Percentiles rank a stretch among this genome's conserved stretches.
phyloP scores from a whole-genome alignment of 148 eudicot genomes.

The Beta vulgaris region DNA sequence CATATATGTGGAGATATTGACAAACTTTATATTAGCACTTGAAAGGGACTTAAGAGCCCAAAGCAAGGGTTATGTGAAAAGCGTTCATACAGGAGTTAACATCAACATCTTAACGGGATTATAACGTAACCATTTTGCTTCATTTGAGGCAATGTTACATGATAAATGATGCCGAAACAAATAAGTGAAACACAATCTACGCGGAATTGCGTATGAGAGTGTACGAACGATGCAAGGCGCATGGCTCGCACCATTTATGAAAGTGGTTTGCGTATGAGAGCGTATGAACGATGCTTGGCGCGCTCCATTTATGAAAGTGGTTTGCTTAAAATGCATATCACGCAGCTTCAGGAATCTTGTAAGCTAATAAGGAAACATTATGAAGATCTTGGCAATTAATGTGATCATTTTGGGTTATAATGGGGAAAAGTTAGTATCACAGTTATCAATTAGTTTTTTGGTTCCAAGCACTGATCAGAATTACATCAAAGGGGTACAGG shows the following conservation, averaged over 20 bases:
- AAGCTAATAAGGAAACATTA: neutral
- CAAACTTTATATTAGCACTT: neutral
- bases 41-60: slow-evolving; percentile 7
- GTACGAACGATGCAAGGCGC: too few relatives aligned
- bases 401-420: neutral
- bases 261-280: too few relatives aligned
- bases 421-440: neutral
- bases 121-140: too few relatives aligned
- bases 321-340: neutral
- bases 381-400: neutral
- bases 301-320: neutral
- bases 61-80: slow-evolving; percentile 5
- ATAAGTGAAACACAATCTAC: too few relatives aligned
- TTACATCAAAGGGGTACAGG: neutral
- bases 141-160: too few relatives aligned
- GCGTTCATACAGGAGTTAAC: neutral
- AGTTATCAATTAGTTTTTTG: neutral
- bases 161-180: too few relatives aligned
- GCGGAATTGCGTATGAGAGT: too few relatives aligned
- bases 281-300: neutral
- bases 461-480: neutral
- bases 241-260: too few relatives aligned
- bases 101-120: neutral
- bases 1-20: neutral
- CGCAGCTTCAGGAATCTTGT: neutral